A percentile compares a stretch with the other conserved stretches of the same genome.
These are phyloP conservation scores for Fraxinus floribunda DNA, from an alignment of 305 asterid genomes.

Conservation along the genomic window DNA sequence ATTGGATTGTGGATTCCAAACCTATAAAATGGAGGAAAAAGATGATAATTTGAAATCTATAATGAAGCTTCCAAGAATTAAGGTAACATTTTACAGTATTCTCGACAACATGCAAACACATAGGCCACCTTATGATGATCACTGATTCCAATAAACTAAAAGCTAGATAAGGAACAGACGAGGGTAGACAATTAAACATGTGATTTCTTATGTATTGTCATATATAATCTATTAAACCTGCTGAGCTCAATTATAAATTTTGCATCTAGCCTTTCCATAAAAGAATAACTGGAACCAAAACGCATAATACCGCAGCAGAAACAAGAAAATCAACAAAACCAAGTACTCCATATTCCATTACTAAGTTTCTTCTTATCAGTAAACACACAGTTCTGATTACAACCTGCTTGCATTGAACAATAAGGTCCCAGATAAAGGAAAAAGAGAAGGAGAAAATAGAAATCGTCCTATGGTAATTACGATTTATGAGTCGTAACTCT, in stretches of 20 bases:
- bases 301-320: background rate
- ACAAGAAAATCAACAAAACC: background rate
- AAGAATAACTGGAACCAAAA: background rate
- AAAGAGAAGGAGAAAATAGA: background rate
- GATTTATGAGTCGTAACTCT: background rate
- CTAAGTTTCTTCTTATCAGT: background rate
- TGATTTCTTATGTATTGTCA: background rate
- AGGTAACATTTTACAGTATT: background rate
- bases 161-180: background rate
- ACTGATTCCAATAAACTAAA: background rate
- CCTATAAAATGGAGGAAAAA: slow-evolving; percentile 39
- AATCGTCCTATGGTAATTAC: background rate
- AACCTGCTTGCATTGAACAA: background rate
- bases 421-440: background rate
- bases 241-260: background rate
- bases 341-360: background rate
- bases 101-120: background rate
- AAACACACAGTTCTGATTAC: background rate
- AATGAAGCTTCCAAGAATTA: background rate
- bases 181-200: background rate
- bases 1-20: slow-evolving; percentile 77
- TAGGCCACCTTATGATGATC: background rate
- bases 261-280: background rate
- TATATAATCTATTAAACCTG: background rate
- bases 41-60: background rate